Base-by-base conservation (phyloP, 176 grass and related monocot species). In the Phragmites australis region DNA sequence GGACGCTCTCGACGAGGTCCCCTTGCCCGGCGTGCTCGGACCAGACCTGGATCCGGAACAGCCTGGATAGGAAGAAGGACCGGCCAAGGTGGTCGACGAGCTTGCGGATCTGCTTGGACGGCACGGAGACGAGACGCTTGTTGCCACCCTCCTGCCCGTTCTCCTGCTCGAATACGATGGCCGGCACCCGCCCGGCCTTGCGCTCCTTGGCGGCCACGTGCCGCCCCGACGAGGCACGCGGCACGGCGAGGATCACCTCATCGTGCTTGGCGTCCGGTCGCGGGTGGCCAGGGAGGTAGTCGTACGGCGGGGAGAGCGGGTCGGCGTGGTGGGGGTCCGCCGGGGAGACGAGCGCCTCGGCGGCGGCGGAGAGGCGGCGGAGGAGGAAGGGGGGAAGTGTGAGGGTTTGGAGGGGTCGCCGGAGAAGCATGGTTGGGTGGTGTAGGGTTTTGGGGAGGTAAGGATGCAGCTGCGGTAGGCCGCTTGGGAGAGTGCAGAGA, bases 31-130 rank as follows among this genome's bases (percentile, higher is more conserved):
- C 78, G 25, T 87, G 81, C 19, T 99, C 86, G 0, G 96, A 91
- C 85, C 90, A 93, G 51, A 99, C 96, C 86, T 99, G 71, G 25
- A 99, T 87, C 18, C 86, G 61, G 68, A 99, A 99, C 49, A 99
- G 90, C 14, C 90, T 83, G 70, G 92, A 91, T 70, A 95, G 92
- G 79, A 99, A 95, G 84, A 95, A 99, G n/a, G 92, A 91, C 3
- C 81, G 80, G 5, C 96, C 92, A 72, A 99, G 81, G 72, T 95
- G 96, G 85, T 95, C 92, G 26, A 99, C 92, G 50, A 99, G 84
- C 82, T 99, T 99, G 53, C 92, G 88, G 85, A 99, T 93, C 96
- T 95, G 96, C 84, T 99, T 99, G 19, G 83, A 37, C 67, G 67
- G 86, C 47, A 95, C 96, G 43, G 92, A 95, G 32, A 99, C 82